phyloP scores from a whole-genome alignment of 2,329 filamentous ascomycete species.

The Teratosphaeria pseudoeucalypti region DNA sequence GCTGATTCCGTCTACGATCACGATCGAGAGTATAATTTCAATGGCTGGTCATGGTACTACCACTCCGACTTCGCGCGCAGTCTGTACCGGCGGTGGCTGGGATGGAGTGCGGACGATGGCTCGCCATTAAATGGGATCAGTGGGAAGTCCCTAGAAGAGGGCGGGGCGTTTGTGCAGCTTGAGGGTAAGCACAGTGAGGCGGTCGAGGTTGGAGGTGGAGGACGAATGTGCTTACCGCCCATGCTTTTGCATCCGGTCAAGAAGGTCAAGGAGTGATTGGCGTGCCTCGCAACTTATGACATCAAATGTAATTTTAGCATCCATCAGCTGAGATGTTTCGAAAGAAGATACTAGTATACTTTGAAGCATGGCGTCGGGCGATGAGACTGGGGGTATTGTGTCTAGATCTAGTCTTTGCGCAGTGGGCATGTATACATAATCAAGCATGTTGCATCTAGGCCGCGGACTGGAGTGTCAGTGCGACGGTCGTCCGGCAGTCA shows the following conservation, averaged over 20 bases:
- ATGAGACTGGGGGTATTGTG: not conserved
- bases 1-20: slow-evolving; percentile 35
- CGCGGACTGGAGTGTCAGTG: not conserved
- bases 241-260: slow-evolving; percentile 41
- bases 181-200: slow-evolving; percentile 36
- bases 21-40: slow-evolving; percentile 80
- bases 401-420: not conserved
- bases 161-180: slow-evolving; percentile 30
- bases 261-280: slow-evolving; percentile 8
- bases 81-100: slow-evolving; percentile 77
- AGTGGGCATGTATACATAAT: not conserved
- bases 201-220: slow-evolving; percentile 32
- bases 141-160: slow-evolving; percentile 34
- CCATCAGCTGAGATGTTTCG: not conserved
- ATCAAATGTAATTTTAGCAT: not conserved
- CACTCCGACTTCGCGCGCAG: slow-evolving; percentile 72
- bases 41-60: slow-evolving; percentile 85
- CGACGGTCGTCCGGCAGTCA: not conserved
- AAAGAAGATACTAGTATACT: not conserved
- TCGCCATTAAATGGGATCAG: slow-evolving; percentile 35
- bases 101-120: slow-evolving; percentile 40
- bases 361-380: not conserved
- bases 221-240: slow-evolving; percentile 37
- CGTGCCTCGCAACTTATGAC: not conserved
- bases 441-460: not conserved